Evolutionary conservation across 306 rosid genomes (phyloP).

Genomic region (Quercus rubra): DNA sequence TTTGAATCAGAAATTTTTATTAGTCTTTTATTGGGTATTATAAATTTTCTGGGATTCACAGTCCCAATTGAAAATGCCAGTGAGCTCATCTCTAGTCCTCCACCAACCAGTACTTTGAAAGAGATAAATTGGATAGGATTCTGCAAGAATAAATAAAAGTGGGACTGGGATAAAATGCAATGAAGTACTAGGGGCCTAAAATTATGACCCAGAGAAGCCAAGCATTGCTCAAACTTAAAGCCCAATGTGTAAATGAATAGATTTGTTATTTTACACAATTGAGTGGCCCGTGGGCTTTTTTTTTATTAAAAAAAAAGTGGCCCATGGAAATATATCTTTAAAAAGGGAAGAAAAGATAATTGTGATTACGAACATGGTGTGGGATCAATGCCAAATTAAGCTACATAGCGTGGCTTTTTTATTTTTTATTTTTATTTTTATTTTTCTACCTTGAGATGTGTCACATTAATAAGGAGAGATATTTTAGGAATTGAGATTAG

Average conservation of each 20-base stretch:
- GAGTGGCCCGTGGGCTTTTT: too few species aligned
- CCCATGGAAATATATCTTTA: too few species aligned
- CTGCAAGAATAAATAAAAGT: not conserved
- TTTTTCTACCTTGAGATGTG: too few species aligned
- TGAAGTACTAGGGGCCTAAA: not conserved
- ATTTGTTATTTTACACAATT: too few species aligned
- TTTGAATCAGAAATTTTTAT: conserved; percentile 10
- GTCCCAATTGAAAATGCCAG: conserved; percentile 28
- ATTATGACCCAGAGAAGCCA: not conserved
- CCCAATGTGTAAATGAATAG: not conserved
- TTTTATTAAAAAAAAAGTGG: too few species aligned
- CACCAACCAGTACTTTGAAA: conserved; percentile 6
- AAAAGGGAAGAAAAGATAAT: too few species aligned
- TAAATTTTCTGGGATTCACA: conserved; percentile 24
- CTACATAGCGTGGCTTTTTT: too few species aligned
- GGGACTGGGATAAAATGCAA: not conserved
- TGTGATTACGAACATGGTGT: too few species aligned
- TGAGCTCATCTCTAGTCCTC: conserved; percentile 37
- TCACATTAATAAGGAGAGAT: too few species aligned
- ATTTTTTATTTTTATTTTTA: too few species aligned
- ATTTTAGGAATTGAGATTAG: too few species aligned
- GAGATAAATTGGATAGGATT: conserved; percentile 7
- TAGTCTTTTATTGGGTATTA: not conserved
- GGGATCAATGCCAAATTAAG: too few species aligned
- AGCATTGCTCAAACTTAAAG: not conserved